Evolutionary conservation across 139 green algal species (phyloP).

Genomic region (Gonium pectorale): DNA sequence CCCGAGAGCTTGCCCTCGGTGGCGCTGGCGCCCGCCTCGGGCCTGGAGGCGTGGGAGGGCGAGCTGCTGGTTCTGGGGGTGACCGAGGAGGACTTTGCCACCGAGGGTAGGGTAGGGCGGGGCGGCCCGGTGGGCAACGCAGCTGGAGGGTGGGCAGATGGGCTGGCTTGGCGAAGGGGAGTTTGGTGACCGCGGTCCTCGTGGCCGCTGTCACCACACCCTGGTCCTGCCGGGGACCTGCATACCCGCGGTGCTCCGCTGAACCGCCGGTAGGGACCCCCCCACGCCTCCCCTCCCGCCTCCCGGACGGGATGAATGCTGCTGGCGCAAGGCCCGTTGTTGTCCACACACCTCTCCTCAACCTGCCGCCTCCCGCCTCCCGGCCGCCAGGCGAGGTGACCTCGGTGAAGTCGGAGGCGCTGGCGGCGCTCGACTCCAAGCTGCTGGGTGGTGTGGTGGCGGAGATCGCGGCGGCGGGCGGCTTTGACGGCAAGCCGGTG

Average conservation of each 20-base stretch:
- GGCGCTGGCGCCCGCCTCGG: neutral
- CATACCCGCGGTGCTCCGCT: too few species aligned
- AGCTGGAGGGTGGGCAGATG: neutral
- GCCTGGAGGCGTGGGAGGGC: constrained; percentile 53
- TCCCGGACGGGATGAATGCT: too few species aligned
- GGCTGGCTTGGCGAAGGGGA: too few species aligned
- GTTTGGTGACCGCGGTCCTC: too few species aligned
- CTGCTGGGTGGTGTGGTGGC: constrained; percentile 64
- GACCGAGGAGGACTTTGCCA: constrained; percentile 73
- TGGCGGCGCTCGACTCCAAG: constrained; percentile 65
- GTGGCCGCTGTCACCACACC: too few species aligned
- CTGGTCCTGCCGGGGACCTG: too few species aligned
- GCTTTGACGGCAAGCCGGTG: constrained; percentile 83
- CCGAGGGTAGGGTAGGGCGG: constrained; percentile 31
- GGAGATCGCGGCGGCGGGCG: constrained; percentile 70
- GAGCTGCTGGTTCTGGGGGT: constrained; percentile 84
- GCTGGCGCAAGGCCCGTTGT: too few species aligned
- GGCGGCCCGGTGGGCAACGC: neutral
- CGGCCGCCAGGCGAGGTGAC: constrained; percentile 59
- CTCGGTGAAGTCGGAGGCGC: constrained; percentile 58
- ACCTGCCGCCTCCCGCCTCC: neutral
- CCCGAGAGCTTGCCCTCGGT: constrained; percentile 51
- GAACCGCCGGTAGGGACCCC: too few species aligned
- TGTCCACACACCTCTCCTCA: neutral
- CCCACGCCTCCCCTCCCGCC: too few species aligned